These are phyloP conservation scores for Phaffia tasmanica DNA, from an alignment of 768 basidiomycete species.

Conservation along the genomic window DNA sequence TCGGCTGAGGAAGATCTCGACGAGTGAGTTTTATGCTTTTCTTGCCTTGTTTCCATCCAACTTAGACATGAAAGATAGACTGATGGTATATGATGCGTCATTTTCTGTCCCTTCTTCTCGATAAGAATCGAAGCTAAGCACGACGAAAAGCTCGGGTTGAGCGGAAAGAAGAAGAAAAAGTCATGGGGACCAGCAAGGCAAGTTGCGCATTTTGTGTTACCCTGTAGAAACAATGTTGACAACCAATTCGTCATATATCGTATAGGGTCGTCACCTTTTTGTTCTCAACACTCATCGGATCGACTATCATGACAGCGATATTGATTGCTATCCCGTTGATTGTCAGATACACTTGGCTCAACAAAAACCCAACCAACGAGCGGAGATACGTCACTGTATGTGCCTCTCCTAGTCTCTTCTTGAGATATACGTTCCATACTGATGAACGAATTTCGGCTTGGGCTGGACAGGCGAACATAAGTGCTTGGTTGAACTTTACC, in stretches of 20 bases:
- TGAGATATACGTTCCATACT: neutral
- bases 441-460: neutral
- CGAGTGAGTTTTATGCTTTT: constrained; percentile 43
- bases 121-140: constrained; percentile 45
- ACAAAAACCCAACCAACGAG: constrained; percentile 52
- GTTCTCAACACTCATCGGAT: constrained; percentile 64
- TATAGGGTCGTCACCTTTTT: constrained; percentile 38
- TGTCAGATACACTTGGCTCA: constrained; percentile 53
- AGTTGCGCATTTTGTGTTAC: neutral
- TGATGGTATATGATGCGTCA: too few relatives aligned
- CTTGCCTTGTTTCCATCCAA: constrained; percentile 27
- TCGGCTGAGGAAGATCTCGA: constrained; percentile 64
- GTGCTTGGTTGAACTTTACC: constrained; percentile 69
- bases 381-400: constrained; percentile 39
- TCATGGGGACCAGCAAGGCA: constrained; percentile 40
- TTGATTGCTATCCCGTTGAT: constrained; percentile 54
- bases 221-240: neutral
- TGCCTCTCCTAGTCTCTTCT: neutral
- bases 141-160: constrained; percentile 40
- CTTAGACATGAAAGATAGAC: too few relatives aligned
- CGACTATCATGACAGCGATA: constrained; percentile 52
- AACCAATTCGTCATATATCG: neutral
- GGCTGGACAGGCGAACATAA: constrained; percentile 12
- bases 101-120: too few relatives aligned
- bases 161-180: constrained; percentile 37